Base-by-base conservation (phyloP, 768 basidiomycete genomes). In the Agaricus sinodeliciosus region DNA sequence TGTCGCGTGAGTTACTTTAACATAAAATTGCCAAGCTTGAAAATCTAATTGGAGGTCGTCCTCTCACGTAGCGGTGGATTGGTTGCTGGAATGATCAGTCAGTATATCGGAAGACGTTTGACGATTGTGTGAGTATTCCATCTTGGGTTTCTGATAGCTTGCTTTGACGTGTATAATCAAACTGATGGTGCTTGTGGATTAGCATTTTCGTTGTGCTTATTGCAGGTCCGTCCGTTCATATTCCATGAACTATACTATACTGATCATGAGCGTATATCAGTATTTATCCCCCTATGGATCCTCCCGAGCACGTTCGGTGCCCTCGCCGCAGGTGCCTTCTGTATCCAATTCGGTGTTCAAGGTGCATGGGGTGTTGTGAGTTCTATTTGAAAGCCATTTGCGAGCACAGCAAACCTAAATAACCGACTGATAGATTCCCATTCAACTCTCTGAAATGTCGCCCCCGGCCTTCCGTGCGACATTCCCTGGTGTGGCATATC, bases 381-480 rank as follows among this genome's bases (percentile, higher is more conserved):
- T 64, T 72, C 73, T 11, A 75, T 57, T 72, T 69, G 18, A 9
- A 35, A 9, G 8, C 7, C n/a, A 15, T 18, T 16, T 63, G 63
- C 76, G 52, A 75, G 73, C 1, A 22, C 22, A 22, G 79, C 73
- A 4, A 73, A 75, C 26, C 12, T n/a, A 27, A 6, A 13, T 5
- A 19, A 11, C 15, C 5, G 44, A 9, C 3, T n/a, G 12, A 25
- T 54, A 76, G 74, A 73, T 78, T 51, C 90, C 91, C 1, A 86
- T 92, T 60, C 87, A 85, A 65, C 74, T 94, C 18, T 76, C 82
- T 11, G 92, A 95, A 67, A 76, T 92, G 69, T 87, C 87, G 0
- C 93, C 93, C 2, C 87, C 90, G 3, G 91, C 89, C 0, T 94
- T 93, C 76, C 77, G 93, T 52, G 88, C 90, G 3, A 87, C 87